These are phyloP conservation scores for Naematelia encephala DNA, from an alignment of 768 basidiomycete species.

Conservation along the genomic window DNA sequence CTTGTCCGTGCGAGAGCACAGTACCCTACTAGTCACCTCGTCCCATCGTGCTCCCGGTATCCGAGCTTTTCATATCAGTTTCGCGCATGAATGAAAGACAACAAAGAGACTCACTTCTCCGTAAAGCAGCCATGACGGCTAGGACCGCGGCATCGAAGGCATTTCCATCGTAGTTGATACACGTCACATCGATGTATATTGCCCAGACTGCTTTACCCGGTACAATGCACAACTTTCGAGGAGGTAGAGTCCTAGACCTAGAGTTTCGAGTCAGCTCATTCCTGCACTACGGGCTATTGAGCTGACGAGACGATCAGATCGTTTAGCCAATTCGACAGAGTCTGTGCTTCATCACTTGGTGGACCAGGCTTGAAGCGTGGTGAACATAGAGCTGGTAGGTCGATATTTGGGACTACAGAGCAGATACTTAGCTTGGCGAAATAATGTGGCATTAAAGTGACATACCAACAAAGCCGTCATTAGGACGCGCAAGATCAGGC, in stretches of 20 bases:
- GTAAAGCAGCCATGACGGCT: constrained; percentile 80
- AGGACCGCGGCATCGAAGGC: constrained; percentile 84
- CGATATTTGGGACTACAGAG: constrained; percentile 91
- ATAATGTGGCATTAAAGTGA: constrained; percentile 7
- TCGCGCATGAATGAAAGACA: constrained; percentile 9
- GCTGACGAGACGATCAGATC: constrained; percentile 71
- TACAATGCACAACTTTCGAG: constrained; percentile 71
- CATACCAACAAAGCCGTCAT: constrained; percentile 78
- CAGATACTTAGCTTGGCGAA: too few species aligned
- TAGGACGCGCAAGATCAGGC: constrained; percentile 72
- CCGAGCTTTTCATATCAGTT: constrained; percentile 54
- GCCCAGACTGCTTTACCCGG: constrained; percentile 81
- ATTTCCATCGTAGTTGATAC: constrained; percentile 97
- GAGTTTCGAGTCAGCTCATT: neutral
- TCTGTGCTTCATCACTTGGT: constrained; percentile 89
- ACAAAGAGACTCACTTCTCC: constrained; percentile 63
- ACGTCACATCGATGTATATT: constrained; percentile 89
- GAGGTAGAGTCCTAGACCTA: neutral
- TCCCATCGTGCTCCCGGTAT: constrained; percentile 71
- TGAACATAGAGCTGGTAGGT: constrained; percentile 88
- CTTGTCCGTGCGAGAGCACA: constrained; percentile 56
- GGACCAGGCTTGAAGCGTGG: constrained; percentile 94
- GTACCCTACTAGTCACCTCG: constrained; percentile 63
- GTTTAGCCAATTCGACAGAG: constrained; percentile 76
- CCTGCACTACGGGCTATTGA: neutral